Base-by-base conservation (phyloP, 2,329 filamentous ascomycete genomes). In the Coleophoma eucalyptorum region DNA sequence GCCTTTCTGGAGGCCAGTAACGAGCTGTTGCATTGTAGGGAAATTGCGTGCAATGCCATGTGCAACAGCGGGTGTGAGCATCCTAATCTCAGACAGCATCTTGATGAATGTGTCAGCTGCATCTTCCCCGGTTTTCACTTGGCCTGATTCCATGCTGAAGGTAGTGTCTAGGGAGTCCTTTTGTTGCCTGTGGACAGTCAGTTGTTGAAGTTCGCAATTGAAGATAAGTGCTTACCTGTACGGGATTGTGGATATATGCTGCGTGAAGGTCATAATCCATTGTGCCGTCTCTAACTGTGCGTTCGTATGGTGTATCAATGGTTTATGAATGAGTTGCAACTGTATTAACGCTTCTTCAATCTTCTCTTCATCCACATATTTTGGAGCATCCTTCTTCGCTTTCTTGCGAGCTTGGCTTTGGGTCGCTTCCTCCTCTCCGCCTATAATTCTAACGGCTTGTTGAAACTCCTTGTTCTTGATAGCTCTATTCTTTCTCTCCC, bases 81-180 rank as follows among this genome's bases (percentile, higher is more conserved):
- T 80, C 13, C 76, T 75, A 38, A 92, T 81, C 68, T 91, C 85
- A 67, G 90, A 85, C 46, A 94, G 70, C 87, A 93, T 89, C 56
- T 81, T 81, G 42, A 83, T 72, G 55, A 86, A 93, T 0, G 84
- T 89, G 59, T 92, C 88, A 6, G 71, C 66, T 2, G 77, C 69
- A 41, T 81, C 79, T 26, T 86, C 80, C 26, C 89, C 89, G 0
- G 83, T 80, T 49, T 81, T 82, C 40, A 93, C 86, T 67, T 93
- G 89, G 0, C 89, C 89, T 1, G 75, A 73, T 48, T 90, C 87
- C 86, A 92, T 91, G 68, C 88, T 92, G 65, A 93, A 93, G 0
- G 79, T 76, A 1, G 81, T 83, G 12, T 77, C 73, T 2, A 72
- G 63, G 1, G 78, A 74, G 49, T 72, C 73, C 57, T 69, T 69